These are phyloP conservation scores for Polychaeton citri DNA, from an alignment of 2,329 filamentous ascomycete genomes.

Conservation along the genomic window DNA sequence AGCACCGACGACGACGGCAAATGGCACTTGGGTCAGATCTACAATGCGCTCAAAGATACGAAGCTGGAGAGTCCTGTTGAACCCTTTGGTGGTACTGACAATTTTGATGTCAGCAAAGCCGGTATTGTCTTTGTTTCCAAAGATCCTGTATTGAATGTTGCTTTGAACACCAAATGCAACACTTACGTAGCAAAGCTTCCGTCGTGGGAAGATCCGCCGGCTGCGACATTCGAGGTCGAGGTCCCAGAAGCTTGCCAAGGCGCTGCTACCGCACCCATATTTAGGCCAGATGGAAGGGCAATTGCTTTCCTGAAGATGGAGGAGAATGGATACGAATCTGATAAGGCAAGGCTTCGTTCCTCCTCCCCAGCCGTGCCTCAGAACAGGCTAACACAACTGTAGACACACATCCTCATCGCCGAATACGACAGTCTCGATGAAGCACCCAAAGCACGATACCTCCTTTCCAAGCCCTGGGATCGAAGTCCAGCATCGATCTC, in stretches of 20 bases:
- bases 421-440: constrained; percentile 30
- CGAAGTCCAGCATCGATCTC: constrained; percentile 36
- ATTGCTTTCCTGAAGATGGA: constrained; percentile 72
- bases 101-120: constrained; percentile 59
- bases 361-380: too few relatives aligned
- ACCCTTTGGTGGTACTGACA: constrained; percentile 65
- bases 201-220: constrained; percentile 43
- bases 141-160: constrained; percentile 56
- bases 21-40: constrained; percentile 33
- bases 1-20: constrained; percentile 20
- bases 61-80: constrained; percentile 54
- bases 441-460: constrained; percentile 17
- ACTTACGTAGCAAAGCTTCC: constrained; percentile 59
- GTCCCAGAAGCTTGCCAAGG: constrained; percentile 46
- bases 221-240: constrained; percentile 39
- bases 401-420: constrained; percentile 52
- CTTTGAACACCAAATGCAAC: constrained; percentile 68
- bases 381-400: too few relatives aligned
- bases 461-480: constrained; percentile 30
- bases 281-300: constrained; percentile 58
- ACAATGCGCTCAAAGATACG: constrained; percentile 50
- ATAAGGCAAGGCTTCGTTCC: constrained; percentile 36
- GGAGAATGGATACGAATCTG: constrained; percentile 63
- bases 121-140: constrained; percentile 65
- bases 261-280: constrained; percentile 53